Evolutionary conservation across 352 stramenopile species (phyloP).

Genomic region (Phytophthora vignae): DNA sequence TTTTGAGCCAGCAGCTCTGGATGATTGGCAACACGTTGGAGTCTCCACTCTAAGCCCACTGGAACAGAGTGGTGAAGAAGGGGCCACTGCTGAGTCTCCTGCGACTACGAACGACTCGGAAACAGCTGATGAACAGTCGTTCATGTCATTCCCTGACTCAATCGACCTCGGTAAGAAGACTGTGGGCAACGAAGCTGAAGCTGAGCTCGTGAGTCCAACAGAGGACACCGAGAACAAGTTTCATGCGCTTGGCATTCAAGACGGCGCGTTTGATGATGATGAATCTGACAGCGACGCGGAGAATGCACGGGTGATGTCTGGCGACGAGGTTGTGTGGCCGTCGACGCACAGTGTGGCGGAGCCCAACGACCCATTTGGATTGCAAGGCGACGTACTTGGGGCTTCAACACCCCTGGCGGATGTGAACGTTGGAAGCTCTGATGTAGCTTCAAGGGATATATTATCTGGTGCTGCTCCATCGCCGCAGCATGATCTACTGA

Average conservation of each 20-base stretch:
- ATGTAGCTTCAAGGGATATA: background rate
- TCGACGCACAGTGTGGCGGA: constrained; percentile 8
- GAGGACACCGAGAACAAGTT: constrained; percentile 10
- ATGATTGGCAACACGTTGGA: background rate
- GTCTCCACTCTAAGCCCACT: background rate
- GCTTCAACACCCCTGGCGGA: constrained; percentile 6
- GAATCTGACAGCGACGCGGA: constrained; percentile 8
- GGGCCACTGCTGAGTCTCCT: background rate
- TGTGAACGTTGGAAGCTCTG: background rate
- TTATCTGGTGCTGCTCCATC: constrained; percentile 7
- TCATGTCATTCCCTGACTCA: constrained; percentile 1
- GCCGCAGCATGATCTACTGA: constrained; percentile 3
- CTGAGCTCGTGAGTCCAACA: background rate
- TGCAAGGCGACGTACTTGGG: background rate
- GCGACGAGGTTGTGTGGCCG: constrained; percentile 6
- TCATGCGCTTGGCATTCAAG: constrained; percentile 7
- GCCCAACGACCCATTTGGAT: constrained; percentile 1
- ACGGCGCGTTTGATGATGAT: constrained; percentile 9
- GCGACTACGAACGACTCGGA: constrained; percentile 2
- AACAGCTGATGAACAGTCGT: background rate
- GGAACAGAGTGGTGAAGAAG: background rate
- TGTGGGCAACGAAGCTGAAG: background rate
- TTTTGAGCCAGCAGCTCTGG: background rate
- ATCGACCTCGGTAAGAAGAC: background rate
- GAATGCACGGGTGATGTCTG: background rate